Base-by-base conservation (phyloP, 441 rosid genomes). In the Erodium trifolium region DNA sequence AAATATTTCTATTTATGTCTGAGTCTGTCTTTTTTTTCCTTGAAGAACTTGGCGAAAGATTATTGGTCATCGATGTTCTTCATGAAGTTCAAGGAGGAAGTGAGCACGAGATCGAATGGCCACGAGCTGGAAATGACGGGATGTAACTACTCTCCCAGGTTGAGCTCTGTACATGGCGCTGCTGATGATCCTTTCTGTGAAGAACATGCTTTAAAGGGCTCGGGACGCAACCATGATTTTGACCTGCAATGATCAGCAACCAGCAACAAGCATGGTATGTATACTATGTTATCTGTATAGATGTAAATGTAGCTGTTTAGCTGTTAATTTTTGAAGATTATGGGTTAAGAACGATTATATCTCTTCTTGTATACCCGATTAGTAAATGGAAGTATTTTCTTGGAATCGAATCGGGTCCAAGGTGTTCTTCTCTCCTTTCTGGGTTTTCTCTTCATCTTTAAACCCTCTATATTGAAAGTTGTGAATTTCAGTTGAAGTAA, bases 41-140 rank as follows among this genome's bases (percentile, higher is more conserved):
- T 74, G 77, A 73, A 93, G 96, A 91, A 88, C 78, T 80, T 93
- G 80, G 86, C 76, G 43, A 89, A 78, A 82, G 98, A 91, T 79
- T 93, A 85, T 80, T 91, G 94, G 96, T 86, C 96, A 70, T 93
- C 97, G 11, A 83, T 82, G 77, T 91, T 74, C 80, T 93, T 83
- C 84, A 77, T 89, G 77, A 89, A 89, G 84, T 85, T 91, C 78
- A 93, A 85, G 78, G 94, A 90, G 73, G 94, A 87, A 71, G 86
- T 81, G 43, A 70, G 80, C 64, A 70, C 70, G 78, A 77, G 82
- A 78, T 72, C 80, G 13, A 74, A 75, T 5, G 74, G 76, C 63
- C 77, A 76, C 23, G 88, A 86, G 39, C 76, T 77, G 70, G 89
- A 85, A 41, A 78, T 78, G 75, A 72, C 84, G 13, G 81, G 80